A percentile compares a stretch with the other conserved stretches of the same genome.
These are phyloP conservation scores for Colletotrichum navitas DNA, from an alignment of 2,329 filamentous ascomycete species.

Conservation along the genomic window DNA sequence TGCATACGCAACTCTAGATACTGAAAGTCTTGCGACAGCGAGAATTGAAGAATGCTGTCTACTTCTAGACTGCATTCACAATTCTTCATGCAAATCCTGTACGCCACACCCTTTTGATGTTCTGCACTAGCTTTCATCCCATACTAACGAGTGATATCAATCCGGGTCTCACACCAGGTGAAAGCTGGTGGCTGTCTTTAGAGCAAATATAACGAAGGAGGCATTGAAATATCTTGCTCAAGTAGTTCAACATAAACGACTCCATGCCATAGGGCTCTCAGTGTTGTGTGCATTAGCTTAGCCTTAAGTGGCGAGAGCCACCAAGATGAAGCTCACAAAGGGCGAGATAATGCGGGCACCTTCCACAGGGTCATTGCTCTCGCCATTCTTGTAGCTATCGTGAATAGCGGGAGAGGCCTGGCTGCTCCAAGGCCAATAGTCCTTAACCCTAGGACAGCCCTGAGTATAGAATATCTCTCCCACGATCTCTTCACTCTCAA, in stretches of 20 bases:
- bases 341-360: background rate
- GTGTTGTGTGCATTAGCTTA: background rate
- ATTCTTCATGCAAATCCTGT: background rate
- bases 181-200: background rate
- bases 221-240: background rate
- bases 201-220: too few relatives aligned
- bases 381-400: conserved; percentile 1
- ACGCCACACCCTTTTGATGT: background rate
- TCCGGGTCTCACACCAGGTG: background rate
- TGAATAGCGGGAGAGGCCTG: background rate
- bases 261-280: too few relatives aligned
- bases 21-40: background rate
- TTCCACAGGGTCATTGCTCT: background rate
- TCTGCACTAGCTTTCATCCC: background rate
- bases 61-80: background rate
- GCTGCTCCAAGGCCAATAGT: background rate
- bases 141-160: background rate
- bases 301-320: conserved; percentile 5
- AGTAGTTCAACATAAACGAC: background rate
- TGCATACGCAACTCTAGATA: background rate
- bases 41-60: background rate
- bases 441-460: conserved; percentile 23
- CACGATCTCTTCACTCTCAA: conserved; percentile 9
- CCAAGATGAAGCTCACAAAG: conserved; percentile 3
- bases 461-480: background rate